Evolutionary conservation across 495 filamentous ascomycete species (phyloP).

Genomic region (Aspergillus sclerotiicarbonarius): DNA sequence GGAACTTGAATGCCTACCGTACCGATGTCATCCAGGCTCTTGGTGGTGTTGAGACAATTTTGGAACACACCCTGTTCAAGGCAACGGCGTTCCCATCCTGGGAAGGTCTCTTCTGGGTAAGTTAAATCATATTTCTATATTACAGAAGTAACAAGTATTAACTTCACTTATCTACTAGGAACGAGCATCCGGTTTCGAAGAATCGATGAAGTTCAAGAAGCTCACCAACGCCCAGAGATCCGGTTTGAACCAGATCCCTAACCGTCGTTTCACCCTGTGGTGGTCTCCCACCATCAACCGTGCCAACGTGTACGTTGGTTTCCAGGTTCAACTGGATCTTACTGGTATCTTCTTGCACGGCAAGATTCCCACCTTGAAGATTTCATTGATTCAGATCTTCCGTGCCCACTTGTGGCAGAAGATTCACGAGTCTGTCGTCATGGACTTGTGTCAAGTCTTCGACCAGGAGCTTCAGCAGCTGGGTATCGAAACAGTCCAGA

Average conservation of each 20-base stretch:
- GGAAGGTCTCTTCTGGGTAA: conserved; percentile 99
- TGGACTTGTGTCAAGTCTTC: conserved; percentile 99
- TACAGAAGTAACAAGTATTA: neutral
- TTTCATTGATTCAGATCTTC: conserved; percentile 99
- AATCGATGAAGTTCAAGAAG: conserved; percentile 97
- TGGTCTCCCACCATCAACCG: conserved; percentile 81
- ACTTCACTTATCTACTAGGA: too few species aligned
- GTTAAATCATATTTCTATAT: conserved; percentile 36
- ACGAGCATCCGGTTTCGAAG: neutral
- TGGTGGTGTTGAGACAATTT: conserved; percentile 98
- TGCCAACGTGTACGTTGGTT: conserved; percentile 72
- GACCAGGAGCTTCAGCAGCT: conserved; percentile 96
- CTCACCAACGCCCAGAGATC: conserved; percentile 97
- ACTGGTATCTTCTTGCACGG: conserved; percentile 99
- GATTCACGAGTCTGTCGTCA: conserved; percentile 98
- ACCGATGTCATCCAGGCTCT: conserved; percentile 98
- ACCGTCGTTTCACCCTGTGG: conserved; percentile 98
- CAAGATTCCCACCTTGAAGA: conserved; percentile 98
- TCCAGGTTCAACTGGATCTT: conserved; percentile 98
- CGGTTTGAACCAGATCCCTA: conserved; percentile 98
- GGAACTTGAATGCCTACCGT: conserved; percentile 97
- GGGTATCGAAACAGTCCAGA: conserved; percentile 97
- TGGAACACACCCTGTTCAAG: conserved; percentile 98
- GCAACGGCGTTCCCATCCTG: conserved; percentile 98
- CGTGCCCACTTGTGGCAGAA: conserved; percentile 99